phyloP scores from a whole-genome alignment of 2,329 filamentous ascomycete genomes.

The Diaporthe sp. region DNA sequence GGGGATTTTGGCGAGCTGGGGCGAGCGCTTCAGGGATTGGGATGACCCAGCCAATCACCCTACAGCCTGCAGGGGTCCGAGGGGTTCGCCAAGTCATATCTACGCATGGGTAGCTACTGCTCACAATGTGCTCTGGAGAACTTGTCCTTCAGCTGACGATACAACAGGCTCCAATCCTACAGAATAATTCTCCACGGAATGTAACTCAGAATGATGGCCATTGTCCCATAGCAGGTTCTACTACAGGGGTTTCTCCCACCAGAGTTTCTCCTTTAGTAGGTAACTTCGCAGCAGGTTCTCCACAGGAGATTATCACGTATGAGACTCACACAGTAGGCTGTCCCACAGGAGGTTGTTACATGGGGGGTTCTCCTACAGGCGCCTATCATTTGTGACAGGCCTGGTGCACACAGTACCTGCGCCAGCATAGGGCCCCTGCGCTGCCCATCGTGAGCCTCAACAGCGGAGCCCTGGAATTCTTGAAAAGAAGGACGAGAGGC shows the following conservation, averaged over 20 bases:
- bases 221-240: neutral
- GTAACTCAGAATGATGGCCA: neutral
- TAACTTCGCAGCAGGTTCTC: neutral
- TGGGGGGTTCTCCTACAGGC: neutral
- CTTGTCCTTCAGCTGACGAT: neutral
- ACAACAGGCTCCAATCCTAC: neutral
- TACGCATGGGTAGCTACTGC: neutral
- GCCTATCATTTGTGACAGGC: neutral
- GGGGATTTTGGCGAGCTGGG: slow-evolving; percentile 6
- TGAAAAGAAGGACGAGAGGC: neutral
- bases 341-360: neutral
- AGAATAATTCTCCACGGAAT: too few relatives aligned
- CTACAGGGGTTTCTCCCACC: neutral
- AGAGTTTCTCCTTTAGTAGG: neutral
- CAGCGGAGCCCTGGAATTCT: neutral
- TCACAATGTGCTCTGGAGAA: neutral
- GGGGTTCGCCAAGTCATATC: neutral
- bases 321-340: neutral
- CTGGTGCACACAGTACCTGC: neutral
- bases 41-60: slow-evolving; percentile 18
- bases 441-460: neutral
- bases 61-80: neutral
- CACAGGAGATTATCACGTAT: neutral
- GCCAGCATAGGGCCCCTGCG: neutral
- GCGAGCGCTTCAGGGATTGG: slow-evolving; percentile 28